A percentile compares a stretch with the other conserved stretches of the same genome.
Evolutionary conservation across 441 rosid genomes (phyloP).

Genomic region (Pelargonium australe): DNA sequence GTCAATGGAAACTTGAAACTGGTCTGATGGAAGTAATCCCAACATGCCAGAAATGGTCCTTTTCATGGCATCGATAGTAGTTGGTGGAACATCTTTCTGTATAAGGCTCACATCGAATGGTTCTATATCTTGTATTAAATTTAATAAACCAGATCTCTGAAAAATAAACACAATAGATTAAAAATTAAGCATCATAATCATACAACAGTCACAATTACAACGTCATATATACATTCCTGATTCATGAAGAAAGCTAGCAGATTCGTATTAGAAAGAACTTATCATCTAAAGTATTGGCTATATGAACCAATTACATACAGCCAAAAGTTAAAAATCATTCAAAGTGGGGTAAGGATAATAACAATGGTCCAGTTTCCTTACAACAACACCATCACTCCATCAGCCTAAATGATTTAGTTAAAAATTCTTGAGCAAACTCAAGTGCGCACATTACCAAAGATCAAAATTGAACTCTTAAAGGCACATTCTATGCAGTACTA

Average conservation of each 20-base stretch:
- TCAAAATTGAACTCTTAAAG: too few species aligned
- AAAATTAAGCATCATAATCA: conserved; percentile 14
- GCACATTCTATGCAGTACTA: too few species aligned
- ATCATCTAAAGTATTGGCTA: neutral
- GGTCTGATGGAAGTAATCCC: conserved; percentile 88
- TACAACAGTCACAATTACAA: conserved; percentile 4
- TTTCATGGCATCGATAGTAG: conserved; percentile 91
- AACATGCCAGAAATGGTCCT: conserved; percentile 93
- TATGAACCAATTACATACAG: neutral
- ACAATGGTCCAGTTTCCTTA: too few species aligned
- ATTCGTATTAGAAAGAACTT: neutral
- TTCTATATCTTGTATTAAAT: conserved; percentile 77
- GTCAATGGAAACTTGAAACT: conserved; percentile 77
- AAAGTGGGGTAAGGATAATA: neutral
- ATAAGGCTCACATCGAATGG: conserved; percentile 84
- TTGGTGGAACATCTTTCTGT: conserved; percentile 73
- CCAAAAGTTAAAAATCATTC: neutral
- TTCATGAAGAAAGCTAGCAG: neutral
- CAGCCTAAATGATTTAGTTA: too few species aligned
- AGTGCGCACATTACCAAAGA: too few species aligned
- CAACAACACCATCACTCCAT: too few species aligned
- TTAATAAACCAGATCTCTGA: conserved; percentile 55
- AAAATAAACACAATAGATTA: conserved; percentile 14
- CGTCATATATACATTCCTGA: neutral
- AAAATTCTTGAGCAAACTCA: too few species aligned